Evolutionary conservation across 2,329 filamentous ascomycete genomes (phyloP).

Genomic region (Talaromyces sp.): DNA sequence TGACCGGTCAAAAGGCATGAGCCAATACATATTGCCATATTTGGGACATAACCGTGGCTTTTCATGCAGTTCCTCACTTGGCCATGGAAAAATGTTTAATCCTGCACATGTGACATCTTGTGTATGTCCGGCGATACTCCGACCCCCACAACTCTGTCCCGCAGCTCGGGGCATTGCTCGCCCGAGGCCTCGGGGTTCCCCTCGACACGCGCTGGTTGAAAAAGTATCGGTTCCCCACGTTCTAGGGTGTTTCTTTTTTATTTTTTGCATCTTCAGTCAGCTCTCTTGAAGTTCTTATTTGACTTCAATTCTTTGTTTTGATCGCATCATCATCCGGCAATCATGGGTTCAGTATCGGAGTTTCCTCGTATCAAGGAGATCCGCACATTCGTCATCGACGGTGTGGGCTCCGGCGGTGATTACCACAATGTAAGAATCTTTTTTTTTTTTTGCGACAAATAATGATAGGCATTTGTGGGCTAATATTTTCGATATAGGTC

Average conservation of each 20-base stretch:
- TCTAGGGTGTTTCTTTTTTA: conserved; percentile 10
- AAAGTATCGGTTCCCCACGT: conserved; percentile 14
- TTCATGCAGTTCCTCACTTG: too few relatives aligned
- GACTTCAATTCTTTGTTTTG: background rate
- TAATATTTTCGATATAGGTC: conserved; percentile 28
- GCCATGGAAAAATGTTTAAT: too few relatives aligned
- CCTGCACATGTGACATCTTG: too few relatives aligned
- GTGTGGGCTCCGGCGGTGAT: conserved; percentile 52
- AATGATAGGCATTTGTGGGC: too few relatives aligned
- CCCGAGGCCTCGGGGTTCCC: conserved; percentile 8
- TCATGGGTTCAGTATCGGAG: conserved; percentile 33
- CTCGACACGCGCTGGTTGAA: conserved; percentile 9
- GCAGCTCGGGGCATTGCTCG: conserved; percentile 6
- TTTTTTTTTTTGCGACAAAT: too few relatives aligned
- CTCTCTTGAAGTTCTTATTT: background rate
- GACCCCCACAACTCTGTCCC: background rate
- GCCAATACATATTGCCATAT: too few relatives aligned
- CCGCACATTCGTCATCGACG: conserved; percentile 50
- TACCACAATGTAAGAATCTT: conserved; percentile 81
- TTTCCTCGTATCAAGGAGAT: conserved; percentile 51
- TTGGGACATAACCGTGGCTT: too few relatives aligned
- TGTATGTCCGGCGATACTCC: conserved; percentile 5
- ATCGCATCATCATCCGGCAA: conserved; percentile 12
- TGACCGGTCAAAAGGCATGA: too few relatives aligned
- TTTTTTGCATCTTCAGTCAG: background rate